Base-by-base conservation (phyloP, 345 rosid genomes). In the Erucastrum elatum region DNA sequence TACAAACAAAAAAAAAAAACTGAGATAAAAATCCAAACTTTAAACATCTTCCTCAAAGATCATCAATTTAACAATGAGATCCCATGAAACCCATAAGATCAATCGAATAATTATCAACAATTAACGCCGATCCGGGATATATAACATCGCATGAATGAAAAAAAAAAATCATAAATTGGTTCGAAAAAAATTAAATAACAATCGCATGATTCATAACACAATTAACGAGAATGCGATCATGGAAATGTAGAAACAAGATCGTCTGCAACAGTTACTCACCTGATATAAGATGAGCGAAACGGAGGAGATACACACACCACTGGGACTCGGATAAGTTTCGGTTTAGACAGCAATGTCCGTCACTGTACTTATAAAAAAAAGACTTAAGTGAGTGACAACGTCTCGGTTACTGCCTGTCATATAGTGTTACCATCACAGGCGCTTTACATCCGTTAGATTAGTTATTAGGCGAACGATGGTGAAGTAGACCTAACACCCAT, bases 391-490 rank as follows among this genome's bases (percentile, higher is more conserved):
- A 41, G 59, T 61, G 72, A 66, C 33, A 60, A 25, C 21, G 67
- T 72, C 39, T 72, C 16, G 2, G 58, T 0, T 58, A 79, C 82
- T 46, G 82, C 33, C 75, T 61, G 82, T 79, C 65, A 74, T 67
- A 3, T 46, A 74, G 34, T 35, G 0, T 0, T 2, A 10, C 10
- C 26, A 11, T 79, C 78, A 74, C 82, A 35, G 78, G 74, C 75
- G 78, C 13, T 2, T 67, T 41, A 13, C 67, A 31, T 30, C 81
- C 72, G 66, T 4, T 13, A 0, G 75, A 51, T 70, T 6, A 12
- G 1, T 29, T 21, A 1, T 61, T 69, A 11, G 11, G 26, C 6
- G 56, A 34, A 6, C 8, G 68, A 68, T 25, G 12, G 16, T 75
- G 33, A 41, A 1, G 37, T 30, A 0, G 0, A 44, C 49, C 16